Evolutionary conservation across 1,284 basidiomycete species (phyloP), one percentile per base, ranked within the genome.

Genomic region (Trametes sp.): DNA sequence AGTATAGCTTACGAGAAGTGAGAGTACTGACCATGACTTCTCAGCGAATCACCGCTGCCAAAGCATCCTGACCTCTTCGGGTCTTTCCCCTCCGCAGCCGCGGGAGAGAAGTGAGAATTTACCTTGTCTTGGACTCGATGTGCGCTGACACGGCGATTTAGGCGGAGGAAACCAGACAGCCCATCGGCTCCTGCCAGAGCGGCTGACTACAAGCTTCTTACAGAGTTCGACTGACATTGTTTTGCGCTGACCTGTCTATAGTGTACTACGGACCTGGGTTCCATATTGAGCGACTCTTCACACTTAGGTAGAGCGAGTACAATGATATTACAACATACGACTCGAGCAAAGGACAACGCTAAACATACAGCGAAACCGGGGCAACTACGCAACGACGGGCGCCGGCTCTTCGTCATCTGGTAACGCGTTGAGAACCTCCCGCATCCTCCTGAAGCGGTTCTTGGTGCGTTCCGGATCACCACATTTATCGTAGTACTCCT

Each of bases 21-120:
- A 41, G 44, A 29, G 24, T 21, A 24, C 33, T 38, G 35, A 48
- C 36, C 44, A 35, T 38, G 57, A 49, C 46, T 45, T 50, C 59
- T 5, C 71, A 96, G 94, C 5, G 98, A 99, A 78, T 90, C 93
- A 0, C 98, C 98, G 0, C 77, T 93, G 42, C 97, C 98, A 0
- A 98, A 99, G 72, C 97, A 99, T 76, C 95, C 96, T n/a, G 96
- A 98, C 73, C 81, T 97, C 57, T 99, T 99, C 77, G 89, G 94
- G 1, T 97, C 94, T 1, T 99, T 99, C 77, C 98, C 98, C 19
- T 96, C 94, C 44, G 87, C 92, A 23, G 98, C 98, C n/a, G 95
- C 95, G 3, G 98, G 98, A 24, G 98, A 99, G 79, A 94, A 90
- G 95, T 95, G 71, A 61, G 89, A 4, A 8, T 19, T 19, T 19